Conservation (phyloP, 306 rosid species). For the Coriaria nepalensis region DNA sequence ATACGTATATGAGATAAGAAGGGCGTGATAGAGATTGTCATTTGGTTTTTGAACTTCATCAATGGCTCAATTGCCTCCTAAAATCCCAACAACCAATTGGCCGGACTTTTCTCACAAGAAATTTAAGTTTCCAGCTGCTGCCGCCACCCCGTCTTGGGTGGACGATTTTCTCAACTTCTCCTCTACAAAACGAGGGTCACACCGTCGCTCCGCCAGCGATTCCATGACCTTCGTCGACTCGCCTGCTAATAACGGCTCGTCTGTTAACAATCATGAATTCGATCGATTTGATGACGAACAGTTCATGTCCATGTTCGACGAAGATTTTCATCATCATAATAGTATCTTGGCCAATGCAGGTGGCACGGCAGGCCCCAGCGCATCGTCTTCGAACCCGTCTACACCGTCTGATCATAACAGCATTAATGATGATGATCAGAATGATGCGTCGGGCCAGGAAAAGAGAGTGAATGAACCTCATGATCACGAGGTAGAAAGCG, state of each 20-base stretch:
- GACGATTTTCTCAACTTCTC: slow-evolving; percentile 90
- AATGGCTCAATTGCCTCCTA: slow-evolving; percentile 95
- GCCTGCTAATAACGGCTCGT: slow-evolving; percentile 13
- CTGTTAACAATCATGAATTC: slow-evolving; percentile 24
- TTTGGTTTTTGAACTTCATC: background rate
- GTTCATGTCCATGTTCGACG: slow-evolving; percentile 68
- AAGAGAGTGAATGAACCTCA: slow-evolving; percentile 34
- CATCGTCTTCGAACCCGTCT: slow-evolving; percentile 64
- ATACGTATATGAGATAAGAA: too few relatives aligned
- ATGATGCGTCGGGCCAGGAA: slow-evolving; percentile 10
- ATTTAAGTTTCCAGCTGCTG: slow-evolving; percentile 15
- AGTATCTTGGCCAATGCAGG: too few relatives aligned
- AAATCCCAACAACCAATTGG: slow-evolving; percentile 77
- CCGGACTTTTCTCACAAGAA: slow-evolving; percentile 39
- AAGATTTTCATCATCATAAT: slow-evolving; percentile 20
- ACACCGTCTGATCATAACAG: slow-evolving; percentile 71
- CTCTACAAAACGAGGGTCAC: slow-evolving; percentile 46
- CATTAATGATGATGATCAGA: slow-evolving; percentile 42
- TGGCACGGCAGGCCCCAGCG: slow-evolving; percentile 5
- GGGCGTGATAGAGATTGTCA: too few relatives aligned
- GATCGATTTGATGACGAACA: slow-evolving; percentile 76
- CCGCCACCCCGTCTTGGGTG: slow-evolving; percentile 58
- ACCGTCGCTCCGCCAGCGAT: slow-evolving; percentile 70
- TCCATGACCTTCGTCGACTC: slow-evolving; percentile 53
- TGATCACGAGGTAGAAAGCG: slow-evolving; percentile 56